Evolutionary conservation across 2,329 filamentous ascomycete genomes (phyloP).

Genomic region (Passalora sequoiae): DNA sequence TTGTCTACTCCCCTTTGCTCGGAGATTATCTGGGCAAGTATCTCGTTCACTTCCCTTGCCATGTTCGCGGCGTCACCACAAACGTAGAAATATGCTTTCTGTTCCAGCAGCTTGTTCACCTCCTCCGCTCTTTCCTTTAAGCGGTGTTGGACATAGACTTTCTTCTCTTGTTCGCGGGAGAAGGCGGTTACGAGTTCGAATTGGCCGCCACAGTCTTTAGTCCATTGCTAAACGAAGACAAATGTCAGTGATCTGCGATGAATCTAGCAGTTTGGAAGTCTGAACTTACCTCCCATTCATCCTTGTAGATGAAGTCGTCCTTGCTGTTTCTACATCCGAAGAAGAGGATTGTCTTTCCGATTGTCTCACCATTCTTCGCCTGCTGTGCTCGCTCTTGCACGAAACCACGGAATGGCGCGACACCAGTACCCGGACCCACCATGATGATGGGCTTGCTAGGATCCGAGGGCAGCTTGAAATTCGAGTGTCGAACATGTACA

Average conservation of each 20-base stretch:
- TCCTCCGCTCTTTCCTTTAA: constrained; percentile 77
- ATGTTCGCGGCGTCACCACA: constrained; percentile 95
- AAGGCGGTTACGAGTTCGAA: constrained; percentile 92
- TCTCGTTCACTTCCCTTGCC: constrained; percentile 53
- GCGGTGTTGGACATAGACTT: constrained; percentile 95
- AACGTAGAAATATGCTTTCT: constrained; percentile 92
- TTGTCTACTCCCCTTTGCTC: constrained; percentile 76
- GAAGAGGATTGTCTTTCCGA: constrained; percentile 86
- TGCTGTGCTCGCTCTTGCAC: constrained; percentile 87
- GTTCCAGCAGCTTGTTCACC: constrained; percentile 79
- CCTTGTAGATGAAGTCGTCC: constrained; percentile 90
- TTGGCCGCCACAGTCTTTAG: constrained; percentile 75
- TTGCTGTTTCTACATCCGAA: constrained; percentile 82
- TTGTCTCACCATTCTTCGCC: constrained; percentile 70
- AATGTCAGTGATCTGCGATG: constrained; percentile 19
- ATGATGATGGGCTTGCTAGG: constrained; percentile 91
- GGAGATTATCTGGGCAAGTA: constrained; percentile 81
- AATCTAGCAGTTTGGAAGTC: too few relatives aligned
- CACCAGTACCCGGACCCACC: constrained; percentile 92
- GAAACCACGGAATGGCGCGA: constrained; percentile 92
- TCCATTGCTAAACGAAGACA: constrained; percentile 60
- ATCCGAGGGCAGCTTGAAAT: constrained; percentile 97
- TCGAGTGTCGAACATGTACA: constrained; percentile 93
- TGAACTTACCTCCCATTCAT: constrained; percentile 87
- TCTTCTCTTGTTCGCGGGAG: constrained; percentile 78